phyloP scores from a whole-genome alignment of 1,139 yeast species.

The Hyphopichia pseudoburtonii region DNA sequence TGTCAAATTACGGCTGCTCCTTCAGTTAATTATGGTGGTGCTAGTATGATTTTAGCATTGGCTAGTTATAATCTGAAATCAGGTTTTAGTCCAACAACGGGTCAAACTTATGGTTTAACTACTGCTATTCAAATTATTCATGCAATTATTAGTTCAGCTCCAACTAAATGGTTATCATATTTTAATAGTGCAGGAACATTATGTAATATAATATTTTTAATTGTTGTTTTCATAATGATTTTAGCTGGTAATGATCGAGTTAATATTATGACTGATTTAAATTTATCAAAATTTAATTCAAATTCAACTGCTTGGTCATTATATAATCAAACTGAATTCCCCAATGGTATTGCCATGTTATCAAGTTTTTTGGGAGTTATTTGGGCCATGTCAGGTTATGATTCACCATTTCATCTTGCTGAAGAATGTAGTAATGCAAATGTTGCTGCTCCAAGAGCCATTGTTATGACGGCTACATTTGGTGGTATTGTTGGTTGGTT shows the following conservation, averaged over 20 bases:
- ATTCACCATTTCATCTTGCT: constrained; percentile 70
- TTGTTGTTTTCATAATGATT: constrained; percentile 56
- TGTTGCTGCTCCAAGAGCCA: constrained; percentile 66
- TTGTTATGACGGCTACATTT: constrained; percentile 58
- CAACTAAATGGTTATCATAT: constrained; percentile 57
- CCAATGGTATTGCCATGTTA: constrained; percentile 60
- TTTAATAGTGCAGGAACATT: constrained; percentile 55
- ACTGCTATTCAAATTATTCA: constrained; percentile 54
- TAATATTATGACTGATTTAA: constrained; percentile 15
- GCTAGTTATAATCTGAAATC: constrained; percentile 34
- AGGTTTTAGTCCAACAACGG: constrained; percentile 43
- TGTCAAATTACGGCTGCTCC: constrained; percentile 62
- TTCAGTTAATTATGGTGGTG: constrained; percentile 61
- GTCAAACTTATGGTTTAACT: constrained; percentile 52
- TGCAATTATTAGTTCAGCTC: constrained; percentile 48
- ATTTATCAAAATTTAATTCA: constrained; percentile 48
- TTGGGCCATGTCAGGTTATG: constrained; percentile 80
- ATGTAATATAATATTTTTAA: constrained; percentile 50
- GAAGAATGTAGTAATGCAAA: constrained; percentile 71
- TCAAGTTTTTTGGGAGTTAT: constrained; percentile 65
- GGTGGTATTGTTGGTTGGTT: constrained; percentile 66
- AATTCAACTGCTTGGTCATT: constrained; percentile 57
- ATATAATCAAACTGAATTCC: constrained; percentile 65
- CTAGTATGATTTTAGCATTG: constrained; percentile 59
- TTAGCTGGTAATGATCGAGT: constrained; percentile 53